Evolutionary conservation across 2,329 filamentous ascomycete species (phyloP).

Genomic region (Sarocladium brachiariae): DNA sequence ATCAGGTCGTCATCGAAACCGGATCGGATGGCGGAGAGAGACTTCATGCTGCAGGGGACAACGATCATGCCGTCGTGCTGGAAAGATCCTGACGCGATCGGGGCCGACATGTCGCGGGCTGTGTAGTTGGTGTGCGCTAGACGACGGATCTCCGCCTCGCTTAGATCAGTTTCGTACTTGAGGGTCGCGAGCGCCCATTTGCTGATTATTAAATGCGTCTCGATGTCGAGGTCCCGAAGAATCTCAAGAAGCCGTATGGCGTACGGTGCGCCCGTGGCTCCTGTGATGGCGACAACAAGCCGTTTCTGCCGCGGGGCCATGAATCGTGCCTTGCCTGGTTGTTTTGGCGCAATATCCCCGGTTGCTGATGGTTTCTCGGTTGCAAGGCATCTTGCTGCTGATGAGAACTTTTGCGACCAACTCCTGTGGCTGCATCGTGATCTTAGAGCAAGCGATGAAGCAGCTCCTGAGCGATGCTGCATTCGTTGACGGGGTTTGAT

Average conservation of each 20-base stretch:
- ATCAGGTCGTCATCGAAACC: slow-evolving; percentile 40
- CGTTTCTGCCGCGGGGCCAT: slow-evolving; percentile 15
- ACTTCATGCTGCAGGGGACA: slow-evolving; percentile 42
- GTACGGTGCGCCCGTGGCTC: slow-evolving; percentile 38
- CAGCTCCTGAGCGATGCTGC: too few relatives aligned
- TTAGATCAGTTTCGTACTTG: slow-evolving; percentile 38
- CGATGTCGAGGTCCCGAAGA: slow-evolving; percentile 34
- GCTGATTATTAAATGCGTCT: slow-evolving; percentile 40
- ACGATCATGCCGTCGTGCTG: slow-evolving; percentile 38
- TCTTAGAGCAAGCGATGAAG: too few relatives aligned
- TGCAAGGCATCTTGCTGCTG: neutral
- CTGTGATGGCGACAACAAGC: slow-evolving; percentile 43
- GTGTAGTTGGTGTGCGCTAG: slow-evolving; percentile 32
- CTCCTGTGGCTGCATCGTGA: too few relatives aligned
- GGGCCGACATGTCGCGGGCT: slow-evolving; percentile 36
- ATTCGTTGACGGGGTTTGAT: too few relatives aligned
- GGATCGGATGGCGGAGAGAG: slow-evolving; percentile 32
- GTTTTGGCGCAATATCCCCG: neutral
- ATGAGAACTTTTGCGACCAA: neutral
- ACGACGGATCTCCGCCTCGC: slow-evolving; percentile 26
- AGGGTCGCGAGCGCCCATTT: slow-evolving; percentile 42
- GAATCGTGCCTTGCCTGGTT: neutral
- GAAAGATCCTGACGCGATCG: slow-evolving; percentile 38
- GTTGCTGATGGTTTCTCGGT: neutral
- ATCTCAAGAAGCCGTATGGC: slow-evolving; percentile 34